Base-by-base conservation (phyloP, 2,329 filamentous ascomycete species). In the Phyllosticta capitalensis region DNA sequence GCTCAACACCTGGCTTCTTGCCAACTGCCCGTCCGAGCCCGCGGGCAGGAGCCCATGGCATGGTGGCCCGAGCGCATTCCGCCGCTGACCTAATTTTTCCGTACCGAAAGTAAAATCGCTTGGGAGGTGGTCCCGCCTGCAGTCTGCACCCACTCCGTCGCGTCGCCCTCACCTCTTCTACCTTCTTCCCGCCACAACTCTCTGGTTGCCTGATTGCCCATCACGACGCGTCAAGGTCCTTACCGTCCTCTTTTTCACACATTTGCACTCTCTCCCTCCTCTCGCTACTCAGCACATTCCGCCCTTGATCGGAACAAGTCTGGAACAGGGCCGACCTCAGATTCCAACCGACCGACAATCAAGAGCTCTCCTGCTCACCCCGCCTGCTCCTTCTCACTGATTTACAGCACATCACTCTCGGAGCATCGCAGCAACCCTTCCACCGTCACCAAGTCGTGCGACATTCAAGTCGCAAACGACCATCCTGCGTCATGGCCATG, bases 1-100 rank as follows among this genome's bases (percentile, higher is more conserved):
- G 38, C 24, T 59, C 57, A 59, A 55, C 57, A 59, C 57, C 52
- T 59, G 57, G 57, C 57, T 59, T 59, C 57, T 59, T 59, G 52
- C 49, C 51, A 17, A 17, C 52, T 55, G 49, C 33, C 50, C 52
- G 51, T 51, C 57, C 22, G 52, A 55, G 57, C 51, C 51, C 33
- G 52, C 38, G n/a, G 38, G 14, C 38, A 45, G 38, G 30, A 38
- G 14, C 30, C 30, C 14, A 5, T 6, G 38, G 14, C 1, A n/a
- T n/a, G 1, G 38, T 45, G 38, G 38, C 7, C 17, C 38, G 38
- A 45, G 38, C 33, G 33, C 38, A 17, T n/a, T 45, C 38, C 14
- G 14, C n/a, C 38, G 38, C 38, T 45, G 12, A 45, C 38, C 38
- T 45, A 45, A 45, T 19, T 45, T 45, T 45, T 45, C 38, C 38